A percentile compares a stretch with the other conserved stretches of the same genome.
Evolutionary conservation across 257 asterid species (phyloP).

Genomic region (Rhazya stricta): DNA sequence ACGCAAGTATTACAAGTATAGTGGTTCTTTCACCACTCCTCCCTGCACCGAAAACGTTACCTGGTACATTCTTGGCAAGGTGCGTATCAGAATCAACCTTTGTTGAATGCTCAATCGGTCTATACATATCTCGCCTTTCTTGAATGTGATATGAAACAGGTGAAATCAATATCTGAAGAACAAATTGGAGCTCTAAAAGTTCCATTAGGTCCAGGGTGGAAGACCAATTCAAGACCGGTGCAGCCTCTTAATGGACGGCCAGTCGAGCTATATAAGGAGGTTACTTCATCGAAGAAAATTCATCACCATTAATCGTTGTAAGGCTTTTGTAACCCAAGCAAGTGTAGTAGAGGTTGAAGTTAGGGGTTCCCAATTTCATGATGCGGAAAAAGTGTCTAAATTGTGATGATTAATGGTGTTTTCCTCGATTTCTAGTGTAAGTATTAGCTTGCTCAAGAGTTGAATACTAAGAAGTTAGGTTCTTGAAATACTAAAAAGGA

Average conservation of each 20-base stretch:
- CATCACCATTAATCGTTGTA: background rate
- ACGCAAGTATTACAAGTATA: constrained; percentile 59
- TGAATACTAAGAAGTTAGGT: too few species aligned
- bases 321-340: background rate
- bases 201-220: constrained; percentile 49
- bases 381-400: too few species aligned
- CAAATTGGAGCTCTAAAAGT: constrained; percentile 52
- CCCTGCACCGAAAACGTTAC: constrained; percentile 65
- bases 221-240: constrained; percentile 57
- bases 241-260: constrained; percentile 61
- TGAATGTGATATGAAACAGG: constrained; percentile 32
- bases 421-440: too few species aligned
- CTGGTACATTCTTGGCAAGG: constrained; percentile 65
- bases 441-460: too few species aligned
- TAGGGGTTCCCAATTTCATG: too few species aligned
- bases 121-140: too few species aligned
- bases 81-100: constrained; percentile 11
- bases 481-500: too few species aligned
- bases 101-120: too few species aligned
- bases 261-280: constrained; percentile 38
- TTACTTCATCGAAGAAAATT: background rate
- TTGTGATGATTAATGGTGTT: too few species aligned
- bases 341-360: too few species aligned
- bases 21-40: constrained; percentile 75
- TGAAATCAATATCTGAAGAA: constrained; percentile 43